Conservation (phyloP, 73 alveolate genomes). For the Durusdinium trenchii region DNA sequence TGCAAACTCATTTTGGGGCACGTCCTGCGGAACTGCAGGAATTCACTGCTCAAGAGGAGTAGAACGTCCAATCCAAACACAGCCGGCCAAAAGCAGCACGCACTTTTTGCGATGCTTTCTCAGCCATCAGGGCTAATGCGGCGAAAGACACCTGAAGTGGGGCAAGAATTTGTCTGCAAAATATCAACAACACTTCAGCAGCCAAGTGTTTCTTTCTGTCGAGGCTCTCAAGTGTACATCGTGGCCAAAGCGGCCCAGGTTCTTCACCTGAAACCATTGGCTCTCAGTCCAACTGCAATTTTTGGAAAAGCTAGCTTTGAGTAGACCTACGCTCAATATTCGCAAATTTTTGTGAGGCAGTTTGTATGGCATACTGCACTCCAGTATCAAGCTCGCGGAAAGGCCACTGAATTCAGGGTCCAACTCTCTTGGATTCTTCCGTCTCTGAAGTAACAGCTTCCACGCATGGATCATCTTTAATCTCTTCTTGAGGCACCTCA, state of each 20-base stretch:
- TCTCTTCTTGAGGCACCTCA: constrained; percentile 57
- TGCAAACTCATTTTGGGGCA: too few relatives aligned
- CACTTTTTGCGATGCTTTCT: neutral
- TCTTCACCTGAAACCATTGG: constrained; percentile 1
- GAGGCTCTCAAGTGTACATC: constrained; percentile 50
- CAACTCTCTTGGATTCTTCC: constrained; percentile 62
- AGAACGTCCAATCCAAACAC: too few relatives aligned
- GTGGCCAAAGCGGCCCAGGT: constrained; percentile 77
- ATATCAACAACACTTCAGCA: neutral
- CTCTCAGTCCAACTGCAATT: neutral
- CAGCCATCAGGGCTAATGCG: too few relatives aligned
- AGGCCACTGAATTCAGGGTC: neutral
- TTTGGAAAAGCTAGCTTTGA: neutral
- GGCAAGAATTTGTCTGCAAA: too few relatives aligned
- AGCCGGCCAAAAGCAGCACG: neutral
- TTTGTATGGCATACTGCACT: neutral
- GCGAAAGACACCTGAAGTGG: too few relatives aligned
- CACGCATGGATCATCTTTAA: constrained; percentile 43
- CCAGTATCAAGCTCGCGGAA: neutral
- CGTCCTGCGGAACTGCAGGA: too few relatives aligned
- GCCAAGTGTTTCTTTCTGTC: neutral
- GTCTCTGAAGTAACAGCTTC: constrained; percentile 73
- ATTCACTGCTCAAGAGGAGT: too few relatives aligned
- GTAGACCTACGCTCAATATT: neutral
- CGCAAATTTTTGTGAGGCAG: neutral